Conservation (phyloP, 2,329 filamentous ascomycete species). For the Trichoderma sp. region DNA sequence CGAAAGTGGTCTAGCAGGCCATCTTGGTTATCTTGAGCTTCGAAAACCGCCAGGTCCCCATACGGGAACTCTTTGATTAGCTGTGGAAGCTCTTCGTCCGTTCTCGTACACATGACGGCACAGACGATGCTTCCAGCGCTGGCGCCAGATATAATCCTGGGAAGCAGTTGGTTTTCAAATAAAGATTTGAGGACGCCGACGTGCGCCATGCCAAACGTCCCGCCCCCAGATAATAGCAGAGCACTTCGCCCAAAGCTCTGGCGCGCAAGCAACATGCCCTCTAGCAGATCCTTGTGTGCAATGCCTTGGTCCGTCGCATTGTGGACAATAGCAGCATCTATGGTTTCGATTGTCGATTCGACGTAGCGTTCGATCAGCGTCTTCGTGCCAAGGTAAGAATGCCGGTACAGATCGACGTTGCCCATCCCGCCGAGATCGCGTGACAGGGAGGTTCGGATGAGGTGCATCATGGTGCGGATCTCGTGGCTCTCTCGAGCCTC, state of each 20-base stretch:
- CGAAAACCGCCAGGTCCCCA: constrained; percentile 81
- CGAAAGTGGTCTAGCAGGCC: constrained; percentile 68
- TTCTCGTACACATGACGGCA: constrained; percentile 74
- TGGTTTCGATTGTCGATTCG: constrained; percentile 72
- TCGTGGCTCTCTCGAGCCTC: constrained; percentile 72
- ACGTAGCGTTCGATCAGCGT: constrained; percentile 85
- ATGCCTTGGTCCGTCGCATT: constrained; percentile 55
- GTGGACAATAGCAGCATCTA: constrained; percentile 69
- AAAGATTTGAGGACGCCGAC: constrained; percentile 84
- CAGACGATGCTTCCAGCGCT: constrained; percentile 87
- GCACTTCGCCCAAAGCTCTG: constrained; percentile 86
- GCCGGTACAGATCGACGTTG: constrained; percentile 76
- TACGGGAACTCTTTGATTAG: constrained; percentile 72
- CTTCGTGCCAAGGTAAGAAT: constrained; percentile 86
- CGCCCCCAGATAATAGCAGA: constrained; percentile 79
- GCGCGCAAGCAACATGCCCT: constrained; percentile 69
- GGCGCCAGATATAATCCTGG: constrained; percentile 83
- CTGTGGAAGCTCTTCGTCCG: constrained; percentile 74
- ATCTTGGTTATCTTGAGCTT: constrained; percentile 59
- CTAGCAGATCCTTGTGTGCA: constrained; percentile 61
- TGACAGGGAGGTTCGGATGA: constrained; percentile 77
- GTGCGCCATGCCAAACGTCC: constrained; percentile 90
- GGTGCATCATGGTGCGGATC: constrained; percentile 73
- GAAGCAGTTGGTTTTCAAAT: constrained; percentile 72
- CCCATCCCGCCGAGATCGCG: constrained; percentile 86